Evolutionary conservation across 345 rosid species (phyloP).

Genomic region (Euphorbia lathyris): DNA sequence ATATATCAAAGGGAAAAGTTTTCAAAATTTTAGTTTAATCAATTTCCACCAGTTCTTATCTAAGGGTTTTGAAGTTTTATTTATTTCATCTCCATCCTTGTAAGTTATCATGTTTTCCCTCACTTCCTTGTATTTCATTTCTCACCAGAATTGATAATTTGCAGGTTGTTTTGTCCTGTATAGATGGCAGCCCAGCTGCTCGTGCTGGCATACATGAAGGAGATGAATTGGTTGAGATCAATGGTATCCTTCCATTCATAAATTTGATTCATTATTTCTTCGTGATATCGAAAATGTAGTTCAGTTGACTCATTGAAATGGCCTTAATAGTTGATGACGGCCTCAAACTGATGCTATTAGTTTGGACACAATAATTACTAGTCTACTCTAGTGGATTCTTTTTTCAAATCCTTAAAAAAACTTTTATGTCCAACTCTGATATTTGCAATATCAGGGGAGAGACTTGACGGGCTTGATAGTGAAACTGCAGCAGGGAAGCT

Average conservation of each 20-base stretch:
- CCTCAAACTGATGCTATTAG: conserved; percentile 3
- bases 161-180: conserved; percentile 81
- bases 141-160: conserved; percentile 9
- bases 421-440: conserved; percentile 7
- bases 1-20: not conserved
- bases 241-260: conserved; percentile 45
- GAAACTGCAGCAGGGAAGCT: conserved; percentile 87
- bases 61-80: not conserved
- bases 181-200: conserved; percentile 87
- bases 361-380: not conserved
- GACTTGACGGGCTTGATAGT: conserved; percentile 58
- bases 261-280: not conserved
- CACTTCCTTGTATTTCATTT: not conserved
- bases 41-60: not conserved
- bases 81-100: not conserved
- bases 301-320: not conserved
- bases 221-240: conserved; percentile 79
- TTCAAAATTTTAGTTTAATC: not conserved
- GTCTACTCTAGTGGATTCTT: not conserved
- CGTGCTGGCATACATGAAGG: conserved; percentile 87
- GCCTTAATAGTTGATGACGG: not conserved
- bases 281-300: not conserved
- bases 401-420: not conserved
- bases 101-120: not conserved
- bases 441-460: conserved; percentile 53